A percentile compares a stretch with the other conserved stretches of the same genome.
Evolutionary conservation across 2,329 filamentous ascomycete species (phyloP).

Genomic region (Fusarium continuum): DNA sequence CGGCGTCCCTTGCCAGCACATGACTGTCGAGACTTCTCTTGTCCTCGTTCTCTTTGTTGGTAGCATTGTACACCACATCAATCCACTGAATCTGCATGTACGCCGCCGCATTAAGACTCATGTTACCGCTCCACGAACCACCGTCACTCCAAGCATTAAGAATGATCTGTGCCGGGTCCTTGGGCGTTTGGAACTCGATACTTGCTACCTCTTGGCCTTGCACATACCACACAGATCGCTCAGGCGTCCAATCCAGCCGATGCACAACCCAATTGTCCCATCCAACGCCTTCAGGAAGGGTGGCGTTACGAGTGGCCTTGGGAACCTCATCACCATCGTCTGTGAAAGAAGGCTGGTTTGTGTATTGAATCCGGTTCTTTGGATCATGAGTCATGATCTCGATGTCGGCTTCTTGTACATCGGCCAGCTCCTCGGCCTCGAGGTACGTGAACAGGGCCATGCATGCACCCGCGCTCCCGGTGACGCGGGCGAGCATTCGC

Average conservation of each 20-base stretch:
- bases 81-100: constrained; percentile 70
- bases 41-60: constrained; percentile 1
- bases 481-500: constrained; percentile 61
- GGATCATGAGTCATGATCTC: constrained; percentile 62
- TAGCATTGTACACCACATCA: constrained; percentile 65
- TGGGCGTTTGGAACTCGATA: constrained; percentile 65
- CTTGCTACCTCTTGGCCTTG: constrained; percentile 60
- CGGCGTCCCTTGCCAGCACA: not conserved
- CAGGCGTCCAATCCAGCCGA: constrained; percentile 67
- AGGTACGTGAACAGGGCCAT: constrained; percentile 65
- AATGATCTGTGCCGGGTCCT: constrained; percentile 60
- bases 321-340: constrained; percentile 55
- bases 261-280: constrained; percentile 68
- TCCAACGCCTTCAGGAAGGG: constrained; percentile 52
- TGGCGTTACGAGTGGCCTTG: constrained; percentile 58
- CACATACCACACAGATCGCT: constrained; percentile 64
- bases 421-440: constrained; percentile 46
- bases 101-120: constrained; percentile 60
- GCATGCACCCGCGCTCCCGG: constrained; percentile 58
- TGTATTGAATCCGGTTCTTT: constrained; percentile 60
- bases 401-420: constrained; percentile 62
- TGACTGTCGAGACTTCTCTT: constrained; percentile 14
- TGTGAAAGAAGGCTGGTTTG: constrained; percentile 66
- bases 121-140: constrained; percentile 67
- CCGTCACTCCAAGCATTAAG: constrained; percentile 71